Percentiles rank a stretch among this genome's conserved stretches.
phyloP scores from a whole-genome alignment of 2,329 filamentous ascomycete species.

The Colletotrichum trifolii region DNA sequence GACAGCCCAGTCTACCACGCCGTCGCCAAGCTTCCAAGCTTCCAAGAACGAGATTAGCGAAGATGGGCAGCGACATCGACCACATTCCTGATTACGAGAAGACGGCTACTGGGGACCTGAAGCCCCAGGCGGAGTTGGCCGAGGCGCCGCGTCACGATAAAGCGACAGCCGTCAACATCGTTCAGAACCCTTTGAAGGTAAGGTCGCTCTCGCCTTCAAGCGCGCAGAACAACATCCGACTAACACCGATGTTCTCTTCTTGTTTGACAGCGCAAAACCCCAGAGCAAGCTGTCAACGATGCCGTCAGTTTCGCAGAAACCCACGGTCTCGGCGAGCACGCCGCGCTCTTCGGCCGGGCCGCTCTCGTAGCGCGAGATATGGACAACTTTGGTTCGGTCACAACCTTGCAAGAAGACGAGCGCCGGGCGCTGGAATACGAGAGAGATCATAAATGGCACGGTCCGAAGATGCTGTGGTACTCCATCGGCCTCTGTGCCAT shows the following conservation, averaged over 20 bases:
- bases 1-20: too few relatives aligned
- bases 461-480: conserved; percentile 60
- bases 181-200: conserved; percentile 48
- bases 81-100: conserved; percentile 19
- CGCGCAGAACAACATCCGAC: neutral
- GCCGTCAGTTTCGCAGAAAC: conserved; percentile 62
- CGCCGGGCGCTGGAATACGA: conserved; percentile 55
- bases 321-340: conserved; percentile 60
- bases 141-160: conserved; percentile 37
- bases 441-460: conserved; percentile 60
- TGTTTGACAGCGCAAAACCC: conserved; percentile 41
- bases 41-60: conserved; percentile 1
- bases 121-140: conserved; percentile 10
- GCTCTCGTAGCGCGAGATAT: conserved; percentile 50
- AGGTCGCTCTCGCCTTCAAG: conserved; percentile 14
- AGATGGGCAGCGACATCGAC: conserved; percentile 22
- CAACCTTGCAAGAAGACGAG: conserved; percentile 46
- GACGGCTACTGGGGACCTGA: conserved; percentile 9
- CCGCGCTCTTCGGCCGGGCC: conserved; percentile 52
- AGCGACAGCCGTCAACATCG: conserved; percentile 45
- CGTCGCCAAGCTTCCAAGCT: neutral
- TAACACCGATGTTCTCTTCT: neutral
- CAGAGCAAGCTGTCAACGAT: conserved; percentile 43
- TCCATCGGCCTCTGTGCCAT: conserved; percentile 63
- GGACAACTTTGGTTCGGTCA: conserved; percentile 40